phyloP scores from a whole-genome alignment of 495 filamentous ascomycete genomes.

The Penicillium tannophilum region DNA sequence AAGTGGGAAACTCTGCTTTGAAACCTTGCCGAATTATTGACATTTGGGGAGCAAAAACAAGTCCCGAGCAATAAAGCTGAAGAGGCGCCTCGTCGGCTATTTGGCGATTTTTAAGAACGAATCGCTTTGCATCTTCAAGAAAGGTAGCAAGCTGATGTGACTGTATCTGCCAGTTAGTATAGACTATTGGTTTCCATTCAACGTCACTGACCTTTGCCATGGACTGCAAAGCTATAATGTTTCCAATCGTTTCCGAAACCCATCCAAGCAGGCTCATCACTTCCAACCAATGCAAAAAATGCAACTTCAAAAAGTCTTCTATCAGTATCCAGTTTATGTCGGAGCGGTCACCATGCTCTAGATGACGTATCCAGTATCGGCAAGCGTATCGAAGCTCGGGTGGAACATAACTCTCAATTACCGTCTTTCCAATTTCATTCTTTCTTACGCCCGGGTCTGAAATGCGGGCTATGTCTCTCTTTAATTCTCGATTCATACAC shows the following conservation, averaged over 20 bases:
- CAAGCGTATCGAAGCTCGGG: slow-evolving; percentile 43
- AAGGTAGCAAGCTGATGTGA: not conserved
- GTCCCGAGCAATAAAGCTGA: slow-evolving; percentile 29
- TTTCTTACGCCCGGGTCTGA: no score
- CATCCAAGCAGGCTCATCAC: slow-evolving; percentile 12
- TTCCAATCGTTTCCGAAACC: slow-evolving; percentile 7
- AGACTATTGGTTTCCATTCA: slow-evolving; percentile 13
- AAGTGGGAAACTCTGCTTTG: slow-evolving; percentile 14
- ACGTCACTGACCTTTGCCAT: slow-evolving; percentile 8
- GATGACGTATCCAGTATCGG: slow-evolving; percentile 51
- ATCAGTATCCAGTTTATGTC: no score
- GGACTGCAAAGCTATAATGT: slow-evolving; percentile 2
- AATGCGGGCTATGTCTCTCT: slow-evolving; percentile 16
- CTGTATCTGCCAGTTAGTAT: no score
- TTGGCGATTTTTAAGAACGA: slow-evolving; percentile 31
- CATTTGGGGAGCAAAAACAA: slow-evolving; percentile 37
- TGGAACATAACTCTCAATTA: slow-evolving; percentile 28
- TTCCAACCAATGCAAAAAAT: slow-evolving; percentile 22
- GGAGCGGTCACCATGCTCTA: slow-evolving; percentile 9
- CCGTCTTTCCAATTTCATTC: no score
- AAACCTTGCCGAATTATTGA: slow-evolving; percentile 27
- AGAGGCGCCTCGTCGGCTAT: slow-evolving; percentile 33
- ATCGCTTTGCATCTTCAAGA: slow-evolving; percentile 37
- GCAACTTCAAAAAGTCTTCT: slow-evolving; percentile 8
- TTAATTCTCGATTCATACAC: no score